phyloP scores from a whole-genome alignment of 768 basidiomycete genomes.

The Hebeloma cylindrosporum region DNA sequence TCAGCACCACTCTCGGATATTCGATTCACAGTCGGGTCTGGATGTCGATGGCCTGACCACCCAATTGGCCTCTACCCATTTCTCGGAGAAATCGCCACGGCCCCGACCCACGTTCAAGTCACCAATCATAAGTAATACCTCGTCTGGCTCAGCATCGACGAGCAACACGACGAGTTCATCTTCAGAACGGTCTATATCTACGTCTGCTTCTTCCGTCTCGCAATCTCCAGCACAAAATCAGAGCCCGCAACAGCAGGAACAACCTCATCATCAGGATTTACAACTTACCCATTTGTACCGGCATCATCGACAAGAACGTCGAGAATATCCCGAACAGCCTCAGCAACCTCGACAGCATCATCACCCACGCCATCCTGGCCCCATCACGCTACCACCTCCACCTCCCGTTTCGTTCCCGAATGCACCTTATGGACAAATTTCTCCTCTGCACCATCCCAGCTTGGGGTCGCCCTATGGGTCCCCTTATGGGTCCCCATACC shows the following conservation, averaged over 20 bases:
- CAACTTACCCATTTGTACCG: slow-evolving; percentile 5
- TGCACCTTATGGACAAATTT: slow-evolving; percentile 27
- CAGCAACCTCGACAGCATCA: slow-evolving; percentile 15
- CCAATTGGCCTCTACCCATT: slow-evolving; percentile 15
- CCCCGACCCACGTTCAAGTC: slow-evolving; percentile 6
- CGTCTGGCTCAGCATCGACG: slow-evolving; percentile 8
- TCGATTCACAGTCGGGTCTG: slow-evolving; percentile 5
- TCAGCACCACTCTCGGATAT: slow-evolving; percentile 4
- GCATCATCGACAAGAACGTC: neutral
- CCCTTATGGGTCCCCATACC: no score
- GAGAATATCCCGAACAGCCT: slow-evolving; percentile 1
- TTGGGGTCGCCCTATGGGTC: slow-evolving; percentile 34
- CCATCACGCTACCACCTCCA: slow-evolving; percentile 16
- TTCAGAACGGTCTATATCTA: slow-evolving; percentile 29
- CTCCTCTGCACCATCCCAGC: slow-evolving; percentile 40
- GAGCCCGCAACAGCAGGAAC: slow-evolving; percentile 9
- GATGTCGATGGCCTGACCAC: slow-evolving; percentile 21
- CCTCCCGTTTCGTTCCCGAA: slow-evolving; percentile 11
- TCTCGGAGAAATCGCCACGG: slow-evolving; percentile 7
- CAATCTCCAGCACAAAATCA: slow-evolving; percentile 3
- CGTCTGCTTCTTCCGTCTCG: slow-evolving; percentile 50
- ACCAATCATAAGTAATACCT: slow-evolving; percentile 12
- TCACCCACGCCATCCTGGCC: slow-evolving; percentile 16
- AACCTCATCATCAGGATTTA: slow-evolving; percentile 5
- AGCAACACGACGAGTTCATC: slow-evolving; percentile 11